Evolutionary conservation across 2,329 filamentous ascomycete species (phyloP).

Genomic region (Fusarium lyarnte): DNA sequence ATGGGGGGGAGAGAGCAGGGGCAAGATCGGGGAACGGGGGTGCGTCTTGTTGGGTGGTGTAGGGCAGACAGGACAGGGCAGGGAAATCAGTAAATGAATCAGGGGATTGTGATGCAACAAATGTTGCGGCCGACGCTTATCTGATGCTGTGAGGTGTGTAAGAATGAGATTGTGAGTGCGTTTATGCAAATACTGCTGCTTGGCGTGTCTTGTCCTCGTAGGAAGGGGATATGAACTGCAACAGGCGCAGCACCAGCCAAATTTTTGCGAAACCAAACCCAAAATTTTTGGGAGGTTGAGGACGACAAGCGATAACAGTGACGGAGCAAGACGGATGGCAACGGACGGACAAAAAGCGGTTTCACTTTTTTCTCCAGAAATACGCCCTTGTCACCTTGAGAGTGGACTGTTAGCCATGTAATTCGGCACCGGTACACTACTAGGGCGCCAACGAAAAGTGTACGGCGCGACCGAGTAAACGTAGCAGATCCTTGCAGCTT

Average conservation of each 20-base stretch:
- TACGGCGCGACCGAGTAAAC: slow-evolving; percentile 41
- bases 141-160: slow-evolving; percentile 10
- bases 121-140: slow-evolving; percentile 21
- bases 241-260: not conserved
- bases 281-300: slow-evolving; percentile 15
- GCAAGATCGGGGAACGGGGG: slow-evolving; percentile 23
- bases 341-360: slow-evolving; percentile 30
- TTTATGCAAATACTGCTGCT: slow-evolving; percentile 2
- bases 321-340: slow-evolving; percentile 27
- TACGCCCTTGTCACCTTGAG: slow-evolving; percentile 29
- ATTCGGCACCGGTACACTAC: slow-evolving; percentile 11
- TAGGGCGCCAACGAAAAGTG: slow-evolving; percentile 38
- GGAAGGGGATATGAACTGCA: slow-evolving; percentile 2
- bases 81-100: slow-evolving; percentile 25
- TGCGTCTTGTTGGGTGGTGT: slow-evolving; percentile 27
- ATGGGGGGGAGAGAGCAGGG: slow-evolving; percentile 33
- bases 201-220: not conserved
- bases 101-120: slow-evolving; percentile 25
- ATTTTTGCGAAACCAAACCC: slow-evolving; percentile 20
- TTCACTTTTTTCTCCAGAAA: slow-evolving; percentile 27
- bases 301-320: slow-evolving; percentile 4
- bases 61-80: slow-evolving; percentile 20
- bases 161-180: not conserved
- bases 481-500: slow-evolving; percentile 37
- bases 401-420: slow-evolving; percentile 31